Percentiles rank a stretch among this genome's conserved stretches.
phyloP scores from a whole-genome alignment of 768 basidiomycete species.

The Mrakia frigida region DNA sequence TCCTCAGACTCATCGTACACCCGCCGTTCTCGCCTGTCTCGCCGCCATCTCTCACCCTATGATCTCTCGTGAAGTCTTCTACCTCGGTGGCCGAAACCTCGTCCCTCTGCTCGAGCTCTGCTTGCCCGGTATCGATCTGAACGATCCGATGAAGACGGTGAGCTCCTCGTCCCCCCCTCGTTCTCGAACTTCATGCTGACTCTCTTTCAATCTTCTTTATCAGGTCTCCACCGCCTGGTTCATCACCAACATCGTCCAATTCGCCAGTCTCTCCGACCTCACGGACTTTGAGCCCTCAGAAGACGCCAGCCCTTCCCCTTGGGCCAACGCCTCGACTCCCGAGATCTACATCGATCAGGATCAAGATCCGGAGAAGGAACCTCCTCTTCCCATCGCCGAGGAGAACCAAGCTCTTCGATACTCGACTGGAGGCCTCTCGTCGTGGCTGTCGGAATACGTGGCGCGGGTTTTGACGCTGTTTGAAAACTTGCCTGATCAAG shows the following conservation, averaged over 20 bases:
- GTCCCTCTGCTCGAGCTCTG: constrained; percentile 72
- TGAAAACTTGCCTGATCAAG: constrained; percentile 81
- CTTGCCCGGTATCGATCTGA: constrained; percentile 77
- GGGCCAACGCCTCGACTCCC: neutral
- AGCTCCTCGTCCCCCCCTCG: neutral
- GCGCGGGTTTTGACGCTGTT: constrained; percentile 71
- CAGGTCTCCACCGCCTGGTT: constrained; percentile 67
- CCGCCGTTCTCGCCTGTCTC: constrained; percentile 77
- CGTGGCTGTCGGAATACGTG: constrained; percentile 30
- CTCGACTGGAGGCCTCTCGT: constrained; percentile 20
- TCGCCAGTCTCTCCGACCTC: constrained; percentile 71
- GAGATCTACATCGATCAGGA: constrained; percentile 27
- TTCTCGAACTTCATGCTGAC: neutral
- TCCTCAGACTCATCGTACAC: constrained; percentile 69
- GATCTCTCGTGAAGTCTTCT: constrained; percentile 71
- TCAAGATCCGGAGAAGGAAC: constrained; percentile 10
- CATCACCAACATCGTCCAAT: constrained; percentile 65
- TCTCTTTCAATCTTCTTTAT: constrained; percentile 26
- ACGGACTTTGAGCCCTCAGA: constrained; percentile 58
- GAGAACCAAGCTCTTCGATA: constrained; percentile 32
- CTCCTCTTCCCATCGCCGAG: constrained; percentile 20
- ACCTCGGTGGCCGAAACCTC: constrained; percentile 69
- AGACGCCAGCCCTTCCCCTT: constrained; percentile 53
- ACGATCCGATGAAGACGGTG: constrained; percentile 39
- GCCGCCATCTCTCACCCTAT: constrained; percentile 74